phyloP scores from a whole-genome alignment of 1,139 yeast species.

The Taphrina populina region DNA sequence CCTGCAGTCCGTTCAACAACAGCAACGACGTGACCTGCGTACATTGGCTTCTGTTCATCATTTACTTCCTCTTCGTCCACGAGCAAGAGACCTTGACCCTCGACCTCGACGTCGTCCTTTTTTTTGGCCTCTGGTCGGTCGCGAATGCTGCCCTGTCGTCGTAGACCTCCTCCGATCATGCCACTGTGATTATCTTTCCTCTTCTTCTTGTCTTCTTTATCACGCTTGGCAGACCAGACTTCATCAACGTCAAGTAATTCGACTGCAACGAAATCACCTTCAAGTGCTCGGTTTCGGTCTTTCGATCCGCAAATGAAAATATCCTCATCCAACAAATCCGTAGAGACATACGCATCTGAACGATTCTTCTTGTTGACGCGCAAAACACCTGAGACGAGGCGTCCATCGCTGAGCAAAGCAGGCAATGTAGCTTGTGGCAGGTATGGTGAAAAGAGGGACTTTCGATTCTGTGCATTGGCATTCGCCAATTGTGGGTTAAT shows the following conservation, averaged over 20 bases:
- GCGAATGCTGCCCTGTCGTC: slow-evolving; percentile 84
- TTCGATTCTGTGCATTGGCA: slow-evolving; percentile 52
- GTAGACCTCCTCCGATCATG: slow-evolving; percentile 51
- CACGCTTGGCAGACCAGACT: slow-evolving; percentile 95
- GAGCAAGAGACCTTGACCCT: slow-evolving; percentile 85
- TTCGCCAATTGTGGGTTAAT: slow-evolving; percentile 46
- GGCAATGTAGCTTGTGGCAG: slow-evolving; percentile 92
- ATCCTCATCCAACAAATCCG: slow-evolving; percentile 92
- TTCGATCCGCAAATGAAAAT: slow-evolving; percentile 98
- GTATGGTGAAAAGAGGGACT: slow-evolving; percentile 92
- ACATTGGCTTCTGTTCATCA: slow-evolving; percentile 87
- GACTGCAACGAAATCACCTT: slow-evolving; percentile 94
- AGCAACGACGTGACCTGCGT: slow-evolving; percentile 98
- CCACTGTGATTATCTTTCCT: slow-evolving; percentile 64
- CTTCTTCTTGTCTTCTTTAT: slow-evolving; percentile 94
- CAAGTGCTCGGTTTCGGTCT: slow-evolving; percentile 94
- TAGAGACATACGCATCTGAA: slow-evolving; percentile 95
- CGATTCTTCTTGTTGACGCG: slow-evolving; percentile 94
- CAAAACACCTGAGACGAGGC: slow-evolving; percentile 85
- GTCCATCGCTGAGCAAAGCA: slow-evolving; percentile 81
- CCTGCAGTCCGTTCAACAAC: slow-evolving; percentile 97
- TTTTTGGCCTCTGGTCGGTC: slow-evolving; percentile 98
- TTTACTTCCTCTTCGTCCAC: slow-evolving; percentile 95
- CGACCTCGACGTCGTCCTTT: slow-evolving; percentile 97
- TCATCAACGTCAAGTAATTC: slow-evolving; percentile 93